Evolutionary conservation across 768 basidiomycete genomes (phyloP).

Genomic region (Trametes gibbosa): DNA sequence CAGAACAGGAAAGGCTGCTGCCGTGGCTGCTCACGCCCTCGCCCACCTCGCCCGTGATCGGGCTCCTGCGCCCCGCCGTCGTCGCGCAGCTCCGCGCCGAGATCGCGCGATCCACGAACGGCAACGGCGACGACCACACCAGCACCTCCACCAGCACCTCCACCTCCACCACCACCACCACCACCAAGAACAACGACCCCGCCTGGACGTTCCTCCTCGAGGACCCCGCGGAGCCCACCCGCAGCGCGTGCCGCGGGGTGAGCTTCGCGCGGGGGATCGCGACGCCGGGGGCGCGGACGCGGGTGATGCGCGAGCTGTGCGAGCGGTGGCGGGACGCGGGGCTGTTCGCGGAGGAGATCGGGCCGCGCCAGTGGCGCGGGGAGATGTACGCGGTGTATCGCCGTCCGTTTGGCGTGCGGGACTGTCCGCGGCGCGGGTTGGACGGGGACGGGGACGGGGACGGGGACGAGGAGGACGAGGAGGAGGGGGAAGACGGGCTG

Average conservation of each 20-base stretch:
- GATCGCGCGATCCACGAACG: too few species aligned
- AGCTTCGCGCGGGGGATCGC: conserved; percentile 52
- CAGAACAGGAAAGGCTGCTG: conserved; percentile 45
- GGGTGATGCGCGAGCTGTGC: conserved; percentile 62
- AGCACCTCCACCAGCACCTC: too few species aligned
- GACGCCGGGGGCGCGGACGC: conserved; percentile 58
- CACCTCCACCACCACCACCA: conserved; percentile 27
- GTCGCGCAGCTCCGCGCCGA: conserved; percentile 54
- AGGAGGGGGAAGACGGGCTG: conserved; percentile 17
- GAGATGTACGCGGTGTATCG: conserved; percentile 82
- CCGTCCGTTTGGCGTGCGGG: conserved; percentile 61
- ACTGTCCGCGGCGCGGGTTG: conserved; percentile 32
- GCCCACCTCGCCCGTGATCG: conserved; percentile 53
- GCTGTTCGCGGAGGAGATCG: conserved; percentile 62
- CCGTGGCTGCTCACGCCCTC: conserved; percentile 55
- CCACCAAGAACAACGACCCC: too few species aligned
- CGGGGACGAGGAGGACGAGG: conserved; percentile 11
- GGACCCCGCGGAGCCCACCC: background rate
- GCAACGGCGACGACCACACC: too few species aligned
- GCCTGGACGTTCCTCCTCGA: conserved; percentile 36
- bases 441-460: conserved; percentile 15
- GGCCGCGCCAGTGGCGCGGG: conserved; percentile 76
- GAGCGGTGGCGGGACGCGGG: conserved; percentile 72
- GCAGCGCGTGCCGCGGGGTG: conserved; percentile 31
- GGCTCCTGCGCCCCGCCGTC: conserved; percentile 57